phyloP scores from a whole-genome alignment of 2,329 filamentous ascomycete genomes.

The Talaromyces piceae region DNA sequence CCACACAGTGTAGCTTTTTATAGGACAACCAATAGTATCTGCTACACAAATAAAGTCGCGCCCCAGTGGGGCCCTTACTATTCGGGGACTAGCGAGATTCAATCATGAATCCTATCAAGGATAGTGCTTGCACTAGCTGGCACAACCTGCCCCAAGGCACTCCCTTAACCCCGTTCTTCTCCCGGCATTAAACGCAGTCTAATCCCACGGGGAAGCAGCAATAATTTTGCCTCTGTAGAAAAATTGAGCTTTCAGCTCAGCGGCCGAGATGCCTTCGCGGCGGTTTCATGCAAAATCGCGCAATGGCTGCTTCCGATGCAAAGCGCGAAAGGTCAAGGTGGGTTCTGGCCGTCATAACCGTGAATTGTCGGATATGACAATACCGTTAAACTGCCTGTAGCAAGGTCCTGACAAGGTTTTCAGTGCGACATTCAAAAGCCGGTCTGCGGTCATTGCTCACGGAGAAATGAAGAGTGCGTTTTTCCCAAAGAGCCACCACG shows the following conservation, averaged over 20 bases:
- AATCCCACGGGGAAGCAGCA: background rate
- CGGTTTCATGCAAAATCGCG: constrained; percentile 11
- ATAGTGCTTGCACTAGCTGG: background rate
- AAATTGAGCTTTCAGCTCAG: background rate
- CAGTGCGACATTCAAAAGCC: constrained; percentile 11
- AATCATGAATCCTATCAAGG: background rate
- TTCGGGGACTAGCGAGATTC: background rate
- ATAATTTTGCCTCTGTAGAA: background rate
- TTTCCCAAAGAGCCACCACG: constrained; percentile 2
- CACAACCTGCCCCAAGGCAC: background rate
- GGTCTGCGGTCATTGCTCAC: constrained; percentile 6
- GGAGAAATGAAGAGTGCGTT: constrained; percentile 6
- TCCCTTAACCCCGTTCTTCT: background rate
- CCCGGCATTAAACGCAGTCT: background rate
- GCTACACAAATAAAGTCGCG: background rate
- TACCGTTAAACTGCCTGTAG: background rate
- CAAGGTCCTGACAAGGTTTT: background rate
- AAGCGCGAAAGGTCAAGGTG: constrained; percentile 10
- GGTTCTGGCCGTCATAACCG: background rate
- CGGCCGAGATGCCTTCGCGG: constrained; percentile 7
- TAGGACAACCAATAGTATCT: background rate
- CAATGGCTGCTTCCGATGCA: constrained; percentile 8
- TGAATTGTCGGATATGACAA: background rate
- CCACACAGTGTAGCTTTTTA: background rate
- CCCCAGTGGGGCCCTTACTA: background rate